Evolutionary conservation across 1,284 basidiomycete genomes (phyloP).

Genomic region (Rhodotorula sp.): DNA sequence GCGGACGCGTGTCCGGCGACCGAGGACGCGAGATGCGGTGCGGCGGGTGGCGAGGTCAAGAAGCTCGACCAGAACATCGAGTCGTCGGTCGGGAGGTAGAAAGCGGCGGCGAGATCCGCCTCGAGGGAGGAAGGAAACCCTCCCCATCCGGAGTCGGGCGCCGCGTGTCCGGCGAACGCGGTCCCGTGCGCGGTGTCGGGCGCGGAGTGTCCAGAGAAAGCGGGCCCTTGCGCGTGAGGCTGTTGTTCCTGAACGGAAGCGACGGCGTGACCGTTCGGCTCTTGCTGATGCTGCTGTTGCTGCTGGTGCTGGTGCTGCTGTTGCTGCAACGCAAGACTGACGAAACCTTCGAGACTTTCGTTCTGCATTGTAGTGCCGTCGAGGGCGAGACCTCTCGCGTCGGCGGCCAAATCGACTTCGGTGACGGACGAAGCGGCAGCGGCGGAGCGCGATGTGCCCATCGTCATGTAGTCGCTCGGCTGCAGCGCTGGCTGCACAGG

Average conservation of each 20-base stretch:
- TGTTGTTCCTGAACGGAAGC: no score
- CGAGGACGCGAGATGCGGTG: not conserved
- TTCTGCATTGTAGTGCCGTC: not conserved
- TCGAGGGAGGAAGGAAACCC: not conserved
- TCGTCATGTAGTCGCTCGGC: not conserved
- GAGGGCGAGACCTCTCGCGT: no score
- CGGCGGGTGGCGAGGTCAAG: slow-evolving; percentile 2
- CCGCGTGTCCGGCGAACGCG: not conserved
- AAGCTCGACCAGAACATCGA: slow-evolving; percentile 10
- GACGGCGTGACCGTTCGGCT: not conserved
- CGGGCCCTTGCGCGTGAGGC: no score
- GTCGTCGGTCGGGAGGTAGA: slow-evolving; percentile 19
- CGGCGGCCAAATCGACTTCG: not conserved
- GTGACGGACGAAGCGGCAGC: not conserved
- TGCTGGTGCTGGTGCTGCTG: not conserved
- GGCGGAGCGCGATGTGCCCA: not conserved
- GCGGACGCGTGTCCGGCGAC: not conserved
- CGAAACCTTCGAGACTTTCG: not conserved
- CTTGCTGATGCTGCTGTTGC: not conserved
- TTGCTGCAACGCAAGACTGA: not conserved
- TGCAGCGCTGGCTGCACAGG: not conserved
- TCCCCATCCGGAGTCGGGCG: not conserved
- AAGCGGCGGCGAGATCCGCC: slow-evolving; percentile 9
- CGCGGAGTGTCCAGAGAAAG: not conserved
- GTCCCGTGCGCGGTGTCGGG: no score